Evolutionary conservation across 441 rosid species (phyloP).

Genomic region (Kokia cookei): DNA sequence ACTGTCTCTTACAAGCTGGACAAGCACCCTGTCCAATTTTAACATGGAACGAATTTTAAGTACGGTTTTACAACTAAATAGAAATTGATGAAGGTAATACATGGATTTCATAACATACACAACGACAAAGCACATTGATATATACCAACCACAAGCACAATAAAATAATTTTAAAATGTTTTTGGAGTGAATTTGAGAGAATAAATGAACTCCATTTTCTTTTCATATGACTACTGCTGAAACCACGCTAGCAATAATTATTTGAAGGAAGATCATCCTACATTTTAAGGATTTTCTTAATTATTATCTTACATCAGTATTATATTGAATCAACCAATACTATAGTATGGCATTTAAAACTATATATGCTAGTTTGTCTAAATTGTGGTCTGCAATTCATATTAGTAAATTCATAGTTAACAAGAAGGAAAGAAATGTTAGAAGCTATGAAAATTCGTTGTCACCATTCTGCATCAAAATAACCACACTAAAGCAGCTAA

Average conservation of each 20-base stretch:
- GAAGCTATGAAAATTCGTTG: background rate
- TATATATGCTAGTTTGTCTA: background rate
- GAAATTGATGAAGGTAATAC: background rate
- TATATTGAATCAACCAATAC: background rate
- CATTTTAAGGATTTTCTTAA: background rate
- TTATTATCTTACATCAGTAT: background rate
- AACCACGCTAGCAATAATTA: background rate
- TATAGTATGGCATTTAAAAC: background rate
- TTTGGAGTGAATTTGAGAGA: background rate
- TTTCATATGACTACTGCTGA: background rate
- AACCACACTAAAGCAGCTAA: background rate
- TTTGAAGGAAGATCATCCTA: background rate
- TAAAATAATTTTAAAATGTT: background rate
- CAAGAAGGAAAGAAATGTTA: background rate
- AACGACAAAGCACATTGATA: background rate
- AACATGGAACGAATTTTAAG: background rate
- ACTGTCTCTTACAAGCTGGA: conserved; percentile 86
- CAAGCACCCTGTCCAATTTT: conserved; percentile 60
- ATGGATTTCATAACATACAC: background rate
- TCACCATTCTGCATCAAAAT: background rate
- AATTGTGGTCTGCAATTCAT: background rate
- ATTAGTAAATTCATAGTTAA: background rate
- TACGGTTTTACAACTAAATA: background rate
- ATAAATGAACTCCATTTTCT: background rate
- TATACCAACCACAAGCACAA: background rate